phyloP scores from a whole-genome alignment of 768 basidiomycete species.

The Gautieria morchelliformis region DNA sequence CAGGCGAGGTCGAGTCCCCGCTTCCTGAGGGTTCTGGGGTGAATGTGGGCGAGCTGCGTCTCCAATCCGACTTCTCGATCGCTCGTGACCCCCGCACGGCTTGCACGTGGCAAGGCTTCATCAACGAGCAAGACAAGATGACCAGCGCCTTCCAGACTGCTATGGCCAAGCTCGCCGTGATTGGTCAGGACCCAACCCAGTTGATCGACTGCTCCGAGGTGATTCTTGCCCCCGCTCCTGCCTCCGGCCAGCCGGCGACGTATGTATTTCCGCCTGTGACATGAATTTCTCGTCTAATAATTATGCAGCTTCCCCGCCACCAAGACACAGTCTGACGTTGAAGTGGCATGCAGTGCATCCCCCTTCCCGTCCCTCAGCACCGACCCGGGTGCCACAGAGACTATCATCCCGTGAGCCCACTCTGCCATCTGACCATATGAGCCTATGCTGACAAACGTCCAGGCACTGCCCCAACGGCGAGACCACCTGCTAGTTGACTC shows the following conservation, averaged over 20 bases:
- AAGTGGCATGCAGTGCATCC: neutral
- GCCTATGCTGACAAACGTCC: too few species aligned
- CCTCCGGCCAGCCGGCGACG: slow-evolving; percentile 4
- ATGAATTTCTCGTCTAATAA: neutral
- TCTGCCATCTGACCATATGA: too few species aligned
- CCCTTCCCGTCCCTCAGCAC: neutral
- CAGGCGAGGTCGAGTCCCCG: slow-evolving; percentile 4
- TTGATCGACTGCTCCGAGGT: slow-evolving; percentile 23
- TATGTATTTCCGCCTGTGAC: neutral
- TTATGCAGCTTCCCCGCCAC: neutral
- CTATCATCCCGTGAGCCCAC: slow-evolving; percentile 3
- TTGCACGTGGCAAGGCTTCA: slow-evolving; percentile 20
- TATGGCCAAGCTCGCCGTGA: slow-evolving; percentile 19
- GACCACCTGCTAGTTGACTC: too few species aligned
- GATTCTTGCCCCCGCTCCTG: slow-evolving; percentile 17
- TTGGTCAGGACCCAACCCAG: slow-evolving; percentile 16
- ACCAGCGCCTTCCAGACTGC: slow-evolving; percentile 12
- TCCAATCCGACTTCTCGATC: slow-evolving; percentile 18
- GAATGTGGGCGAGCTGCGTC: slow-evolving; percentile 18
- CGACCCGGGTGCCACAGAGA: neutral
- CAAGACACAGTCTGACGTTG: neutral
- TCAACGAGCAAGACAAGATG: slow-evolving; percentile 15
- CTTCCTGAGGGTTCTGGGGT: neutral
- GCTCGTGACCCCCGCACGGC: slow-evolving; percentile 21
- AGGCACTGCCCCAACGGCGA: too few species aligned